Percentiles rank a stretch among this genome's conserved stretches.
Conservation (phyloP, 305 asterid species). For the Fraxinus baroniana region DNA sequence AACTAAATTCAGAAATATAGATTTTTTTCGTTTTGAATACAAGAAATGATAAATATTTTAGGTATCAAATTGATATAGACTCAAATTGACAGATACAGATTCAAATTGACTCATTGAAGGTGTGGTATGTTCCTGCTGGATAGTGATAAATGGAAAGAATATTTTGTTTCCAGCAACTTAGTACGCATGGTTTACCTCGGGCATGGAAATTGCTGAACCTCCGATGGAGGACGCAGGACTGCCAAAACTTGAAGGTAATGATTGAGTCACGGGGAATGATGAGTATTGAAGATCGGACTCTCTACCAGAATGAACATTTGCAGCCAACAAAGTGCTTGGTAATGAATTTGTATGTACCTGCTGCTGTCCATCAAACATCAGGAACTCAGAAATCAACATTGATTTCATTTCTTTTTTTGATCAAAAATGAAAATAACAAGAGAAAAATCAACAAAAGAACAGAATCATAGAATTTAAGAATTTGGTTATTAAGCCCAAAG, state of each 20-base stretch:
- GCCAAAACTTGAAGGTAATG: constrained; percentile 59
- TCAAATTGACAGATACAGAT: background rate
- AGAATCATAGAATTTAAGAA: background rate
- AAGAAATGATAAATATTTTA: background rate
- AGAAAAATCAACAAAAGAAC: background rate
- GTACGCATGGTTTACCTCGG: constrained; percentile 57
- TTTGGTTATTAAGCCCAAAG: background rate
- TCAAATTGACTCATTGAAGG: background rate
- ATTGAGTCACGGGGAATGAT: constrained; percentile 61
- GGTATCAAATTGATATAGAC: background rate
- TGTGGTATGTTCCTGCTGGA: background rate
- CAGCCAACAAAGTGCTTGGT: constrained; percentile 58
- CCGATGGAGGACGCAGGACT: constrained; percentile 51
- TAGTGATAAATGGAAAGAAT: background rate
- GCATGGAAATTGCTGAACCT: constrained; percentile 64
- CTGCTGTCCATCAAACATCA: constrained; percentile 36
- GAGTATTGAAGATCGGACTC: constrained; percentile 79
- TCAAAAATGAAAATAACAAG: background rate
- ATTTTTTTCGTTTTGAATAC: background rate
- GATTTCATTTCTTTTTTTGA: background rate
- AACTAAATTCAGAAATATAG: background rate
- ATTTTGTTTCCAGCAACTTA: constrained; percentile 11
- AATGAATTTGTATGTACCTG: constrained; percentile 65
- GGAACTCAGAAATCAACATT: constrained; percentile 14
- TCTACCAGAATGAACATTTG: constrained; percentile 59